Evolutionary conservation across 140 eudicot species (phyloP).

Genomic region (Bidens hawaiensis): DNA sequence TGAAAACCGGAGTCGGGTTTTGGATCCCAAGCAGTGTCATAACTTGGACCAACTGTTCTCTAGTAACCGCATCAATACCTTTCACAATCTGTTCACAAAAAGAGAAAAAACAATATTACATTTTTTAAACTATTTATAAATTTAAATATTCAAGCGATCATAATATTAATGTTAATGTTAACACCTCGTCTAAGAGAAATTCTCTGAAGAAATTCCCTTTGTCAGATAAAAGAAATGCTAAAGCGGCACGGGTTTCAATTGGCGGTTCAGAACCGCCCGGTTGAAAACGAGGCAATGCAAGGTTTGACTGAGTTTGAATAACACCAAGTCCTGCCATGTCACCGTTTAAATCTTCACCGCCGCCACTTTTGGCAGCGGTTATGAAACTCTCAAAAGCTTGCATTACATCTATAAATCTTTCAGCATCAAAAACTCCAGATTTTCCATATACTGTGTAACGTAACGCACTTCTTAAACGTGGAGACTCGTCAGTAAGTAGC

Average conservation of each 20-base stretch:
- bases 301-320: conserved; percentile 48
- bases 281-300: conserved; percentile 36
- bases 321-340: conserved; percentile 97
- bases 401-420: conserved; percentile 96
- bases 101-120: too few relatives aligned
- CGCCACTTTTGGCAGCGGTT: conserved; percentile 98
- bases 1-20: conserved; percentile 61
- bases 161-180: background rate
- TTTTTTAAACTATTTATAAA: background rate
- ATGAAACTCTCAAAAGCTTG: conserved; percentile 96
- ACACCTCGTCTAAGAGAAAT: conserved; percentile 94
- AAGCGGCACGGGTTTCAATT: conserved; percentile 90
- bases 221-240: conserved; percentile 75
- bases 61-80: conserved; percentile 85
- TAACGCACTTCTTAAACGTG: conserved; percentile 89
- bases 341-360: conserved; percentile 85
- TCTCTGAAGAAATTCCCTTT: conserved; percentile 94
- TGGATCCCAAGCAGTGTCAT: conserved; percentile 64
- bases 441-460: conserved; percentile 93
- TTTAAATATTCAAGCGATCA: background rate
- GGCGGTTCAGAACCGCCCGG: conserved; percentile 45
- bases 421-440: conserved; percentile 96
- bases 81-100: conserved; percentile 69
- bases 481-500: conserved; percentile 95
- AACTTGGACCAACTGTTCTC: conserved; percentile 86